Base-by-base conservation (phyloP, 73 alveolate genomes). In the Durusdinium trenchii region DNA sequence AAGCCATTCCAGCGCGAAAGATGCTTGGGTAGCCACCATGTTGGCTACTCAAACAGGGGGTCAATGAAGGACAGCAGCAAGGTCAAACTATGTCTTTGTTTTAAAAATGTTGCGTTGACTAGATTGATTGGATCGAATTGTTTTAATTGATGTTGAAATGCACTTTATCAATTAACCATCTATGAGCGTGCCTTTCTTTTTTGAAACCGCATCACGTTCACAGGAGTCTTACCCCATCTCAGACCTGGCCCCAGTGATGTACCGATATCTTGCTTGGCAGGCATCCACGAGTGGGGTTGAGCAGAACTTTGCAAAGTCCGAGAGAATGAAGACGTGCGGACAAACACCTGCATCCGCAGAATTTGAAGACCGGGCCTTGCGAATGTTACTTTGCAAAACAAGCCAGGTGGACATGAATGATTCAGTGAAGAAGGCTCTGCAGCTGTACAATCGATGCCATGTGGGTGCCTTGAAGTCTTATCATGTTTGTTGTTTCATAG, bases 251-350 rank as follows among this genome's bases (percentile, higher is more conserved):
- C 78, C 75, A 40, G 94, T 84, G 57, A 52, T 84, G 75, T 42
- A 18, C 42, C 94, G 94, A 43, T 48, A 50, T 38, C 76, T 84
- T 50, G 75, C 94, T 7, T 84, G 94, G 94, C 94, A 84, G 26
- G 87, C 78, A 35, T 46, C 76, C 52, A 84, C 94, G 9, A 35
- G 76, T 32, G 94, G 94, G 35, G 94, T 84, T 36, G 94, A 84
- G 81, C 95, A 57, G 61, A 38, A 43, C 61, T 86, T 86, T 26
- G 32, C 81, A 10, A 52, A 16, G 47, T 23, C 38, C 23, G 60
- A n/a, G 42, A 36, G 57, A 35, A 76, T 14, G 86, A 76, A 76
- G 4, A 40, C 86, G 45, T 76, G 23, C 10, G 95, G 94, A 12
- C 54, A 30, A 40, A 38, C 73, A 6, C 78, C 50, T 6, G 75